Conservation (phyloP, 768 basidiomycete species). For the Leccinellum albellum region DNA sequence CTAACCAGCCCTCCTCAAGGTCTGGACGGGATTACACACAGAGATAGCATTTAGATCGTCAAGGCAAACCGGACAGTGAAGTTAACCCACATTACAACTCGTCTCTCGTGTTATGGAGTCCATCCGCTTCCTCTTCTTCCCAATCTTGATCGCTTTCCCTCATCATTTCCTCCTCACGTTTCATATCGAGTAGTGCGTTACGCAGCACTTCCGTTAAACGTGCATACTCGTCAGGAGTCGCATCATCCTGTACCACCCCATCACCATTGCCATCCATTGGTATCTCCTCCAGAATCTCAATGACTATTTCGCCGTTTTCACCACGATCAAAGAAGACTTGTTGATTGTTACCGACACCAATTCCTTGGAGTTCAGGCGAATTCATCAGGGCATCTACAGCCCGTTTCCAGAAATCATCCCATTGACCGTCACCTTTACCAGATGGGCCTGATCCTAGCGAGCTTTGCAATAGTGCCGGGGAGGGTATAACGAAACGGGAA, state of each 20-base stretch:
- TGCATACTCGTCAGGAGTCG: conserved; percentile 39
- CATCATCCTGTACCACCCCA: conserved; percentile 22
- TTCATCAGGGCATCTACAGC: conserved; percentile 28
- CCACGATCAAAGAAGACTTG: conserved; percentile 42
- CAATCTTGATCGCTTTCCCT: conserved; percentile 17
- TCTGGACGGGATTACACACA: conserved; percentile 1
- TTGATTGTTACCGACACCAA: conserved; percentile 24
- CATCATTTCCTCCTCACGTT: conserved; percentile 30
- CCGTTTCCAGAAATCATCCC: conserved; percentile 27
- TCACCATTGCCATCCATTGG: conserved; percentile 32
- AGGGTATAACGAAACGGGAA: conserved; percentile 45
- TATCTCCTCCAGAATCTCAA: conserved; percentile 45
- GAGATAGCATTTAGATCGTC: conserved; percentile 15
- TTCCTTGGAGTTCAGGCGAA: conserved; percentile 28
- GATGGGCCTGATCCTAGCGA: conserved; percentile 15
- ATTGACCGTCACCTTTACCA: conserved; percentile 16
- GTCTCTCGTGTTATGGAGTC: conserved; percentile 28
- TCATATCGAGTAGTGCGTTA: conserved; percentile 50
- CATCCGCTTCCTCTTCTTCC: conserved; percentile 32
- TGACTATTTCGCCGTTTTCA: conserved; percentile 39
- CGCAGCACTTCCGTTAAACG: conserved; percentile 49
- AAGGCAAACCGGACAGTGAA: conserved; percentile 12
- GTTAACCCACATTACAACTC: conserved; percentile 30
- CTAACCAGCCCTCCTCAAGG: background rate
- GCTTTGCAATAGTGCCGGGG: conserved; percentile 14